These are phyloP conservation scores for Annulohypoxylon bovei DNA, from an alignment of 495 filamentous ascomycete genomes.

Conservation along the genomic window DNA sequence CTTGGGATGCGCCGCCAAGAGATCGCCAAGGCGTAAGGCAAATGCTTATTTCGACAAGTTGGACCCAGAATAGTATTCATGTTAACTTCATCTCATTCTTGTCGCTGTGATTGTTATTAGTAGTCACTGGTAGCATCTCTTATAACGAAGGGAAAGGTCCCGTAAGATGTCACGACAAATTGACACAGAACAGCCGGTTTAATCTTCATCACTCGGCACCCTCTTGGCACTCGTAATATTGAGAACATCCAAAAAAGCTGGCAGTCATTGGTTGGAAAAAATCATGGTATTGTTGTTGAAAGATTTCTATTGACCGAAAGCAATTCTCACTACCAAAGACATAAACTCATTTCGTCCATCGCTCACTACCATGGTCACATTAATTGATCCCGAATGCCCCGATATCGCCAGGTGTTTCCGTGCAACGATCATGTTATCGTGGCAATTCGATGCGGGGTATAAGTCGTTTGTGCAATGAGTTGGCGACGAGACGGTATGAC, in stretches of 20 bases:
- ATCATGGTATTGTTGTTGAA: neutral
- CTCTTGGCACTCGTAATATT: neutral
- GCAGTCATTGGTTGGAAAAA: neutral
- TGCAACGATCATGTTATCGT: conserved; percentile 14
- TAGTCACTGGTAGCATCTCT: neutral
- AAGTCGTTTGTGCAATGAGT: conserved; percentile 4
- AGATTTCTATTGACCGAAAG: conserved; percentile 25
- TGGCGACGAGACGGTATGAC: neutral
- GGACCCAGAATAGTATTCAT: conserved; percentile 11
- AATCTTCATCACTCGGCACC: neutral
- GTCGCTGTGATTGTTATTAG: neutral
- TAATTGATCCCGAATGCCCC: conserved; percentile 16
- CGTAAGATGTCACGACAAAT: neutral
- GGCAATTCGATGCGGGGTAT: conserved; percentile 5
- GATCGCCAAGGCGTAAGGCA: conserved; percentile 48
- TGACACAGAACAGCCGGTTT: neutral
- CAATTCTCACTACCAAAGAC: conserved; percentile 2
- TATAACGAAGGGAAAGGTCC: neutral
- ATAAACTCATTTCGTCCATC: conserved; percentile 1
- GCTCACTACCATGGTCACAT: neutral
- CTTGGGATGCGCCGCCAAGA: conserved; percentile 39
- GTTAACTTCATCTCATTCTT: conserved; percentile 13
- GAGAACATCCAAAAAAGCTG: neutral
- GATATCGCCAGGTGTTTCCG: neutral
- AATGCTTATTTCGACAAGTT: conserved; percentile 44